Percentiles rank a stretch among this genome's conserved stretches.
Evolutionary conservation across 352 stramenopile genomes (phyloP).

Genomic region (Salisapilia sapeloensis): DNA sequence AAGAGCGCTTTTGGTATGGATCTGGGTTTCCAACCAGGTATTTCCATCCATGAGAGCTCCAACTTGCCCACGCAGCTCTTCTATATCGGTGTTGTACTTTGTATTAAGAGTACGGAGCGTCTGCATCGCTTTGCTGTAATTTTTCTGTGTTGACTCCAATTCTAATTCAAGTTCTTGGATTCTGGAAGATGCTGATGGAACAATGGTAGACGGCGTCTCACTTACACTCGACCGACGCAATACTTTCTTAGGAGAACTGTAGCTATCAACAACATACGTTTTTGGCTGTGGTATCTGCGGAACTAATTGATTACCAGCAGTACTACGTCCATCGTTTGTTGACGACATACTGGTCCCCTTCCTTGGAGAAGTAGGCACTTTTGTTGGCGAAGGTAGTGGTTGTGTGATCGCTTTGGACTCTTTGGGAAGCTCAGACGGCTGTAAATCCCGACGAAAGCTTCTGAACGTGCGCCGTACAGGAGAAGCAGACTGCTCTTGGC

Average conservation of each 20-base stretch:
- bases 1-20: constrained; percentile 34
- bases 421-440: constrained; percentile 5
- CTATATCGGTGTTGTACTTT: constrained; percentile 40
- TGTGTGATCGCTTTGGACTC: constrained; percentile 2
- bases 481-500: constrained; percentile 12
- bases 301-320: constrained; percentile 1
- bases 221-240: no score
- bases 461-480: constrained; percentile 51
- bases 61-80: constrained; percentile 44
- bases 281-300: constrained; percentile 5
- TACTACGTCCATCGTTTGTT: constrained; percentile 7
- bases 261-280: constrained; percentile 3
- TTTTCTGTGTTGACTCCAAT: constrained; percentile 37
- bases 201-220: no score
- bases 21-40: constrained; percentile 35
- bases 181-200: constrained; percentile 6
- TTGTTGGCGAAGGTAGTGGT: constrained; percentile 3
- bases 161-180: constrained; percentile 41
- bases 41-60: constrained; percentile 38
- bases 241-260: no score
- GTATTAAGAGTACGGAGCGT: constrained; percentile 52
- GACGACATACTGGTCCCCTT: constrained; percentile 1
- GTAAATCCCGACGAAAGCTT: constrained; percentile 18
- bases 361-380: constrained; percentile 1
- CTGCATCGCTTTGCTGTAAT: constrained; percentile 52